Base-by-base conservation (phyloP, 2,329 filamentous ascomycete species). In the Ophioceras dolichostomum region DNA sequence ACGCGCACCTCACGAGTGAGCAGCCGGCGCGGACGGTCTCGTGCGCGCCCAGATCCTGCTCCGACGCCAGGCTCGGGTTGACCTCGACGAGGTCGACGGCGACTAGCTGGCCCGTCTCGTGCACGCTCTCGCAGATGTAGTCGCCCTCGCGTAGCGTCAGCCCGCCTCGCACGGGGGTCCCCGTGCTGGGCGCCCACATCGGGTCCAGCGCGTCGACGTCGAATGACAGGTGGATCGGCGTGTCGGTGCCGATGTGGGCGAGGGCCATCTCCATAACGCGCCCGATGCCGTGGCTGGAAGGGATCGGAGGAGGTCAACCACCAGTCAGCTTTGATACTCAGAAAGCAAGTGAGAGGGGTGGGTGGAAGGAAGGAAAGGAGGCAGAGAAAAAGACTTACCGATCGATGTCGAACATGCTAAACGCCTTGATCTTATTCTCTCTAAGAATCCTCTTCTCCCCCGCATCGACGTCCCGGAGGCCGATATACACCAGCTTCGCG, bases 361-460 rank as follows among this genome's bases (percentile, higher is more conserved):
- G n/a, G n/a, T n/a, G n/a, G n/a, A n/a, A n/a, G n/a, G n/a, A n/a
- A n/a, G n/a, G n/a, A n/a, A n/a, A n/a, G 73, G n/a, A n/a, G n/a
- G n/a, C n/a, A n/a, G n/a, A n/a, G n/a, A n/a, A n/a, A n/a, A n/a
- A n/a, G n/a, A n/a, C n/a, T n/a, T n/a, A n/a, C 37, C n/a, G n/a
- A 61, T 98, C 91, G 58, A 98, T 83, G 56, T 98, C 91, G 56
- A 94, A 91, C 91, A 98, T 98, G 64, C 82, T 89, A 54, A 96
- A 98, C 4, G 89, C 89, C 68, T 85, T 89, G 67, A 98, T 91
- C 30, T 82, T 80, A 53, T 96, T 68, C 47, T 96, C 85, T 40
- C 80, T 73, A 45, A 98, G 65, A 43, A 95, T 84, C 64, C 78
- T 74, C 79, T 95, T 96, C 77, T 98, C 91, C 30, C 78, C 84